Conservation (phyloP, 371 early-diverging fungal genomes). For the Syncephalastrum monosporum region DNA sequence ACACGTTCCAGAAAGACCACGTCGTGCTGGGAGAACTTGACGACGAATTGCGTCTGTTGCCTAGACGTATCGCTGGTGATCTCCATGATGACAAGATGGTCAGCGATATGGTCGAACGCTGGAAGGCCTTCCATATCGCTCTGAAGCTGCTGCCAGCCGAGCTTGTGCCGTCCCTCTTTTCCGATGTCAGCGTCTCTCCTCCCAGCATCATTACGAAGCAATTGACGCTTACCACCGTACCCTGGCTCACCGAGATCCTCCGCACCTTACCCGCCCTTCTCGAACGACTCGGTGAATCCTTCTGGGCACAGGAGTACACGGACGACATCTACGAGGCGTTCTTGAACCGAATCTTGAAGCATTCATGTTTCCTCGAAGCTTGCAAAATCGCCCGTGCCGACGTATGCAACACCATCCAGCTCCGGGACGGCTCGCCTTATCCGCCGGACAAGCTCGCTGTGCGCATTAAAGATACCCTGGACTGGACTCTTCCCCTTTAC, state of each 20-base stretch:
- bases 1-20: conserved; percentile 20
- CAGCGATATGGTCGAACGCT: conserved; percentile 24
- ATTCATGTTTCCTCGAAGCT: conserved; percentile 27
- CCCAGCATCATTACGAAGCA: conserved; percentile 17
- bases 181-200: conserved; percentile 18
- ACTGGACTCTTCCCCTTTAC: conserved; percentile 41
- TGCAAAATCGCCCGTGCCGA: conserved; percentile 38
- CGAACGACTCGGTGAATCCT: conserved; percentile 22
- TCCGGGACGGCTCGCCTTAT: conserved; percentile 34
- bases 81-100: conserved; percentile 14
- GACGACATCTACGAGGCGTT: conserved; percentile 17
- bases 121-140: conserved; percentile 32
- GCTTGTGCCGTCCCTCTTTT: conserved; percentile 5
- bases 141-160: conserved; percentile 14
- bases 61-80: background rate
- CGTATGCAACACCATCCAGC: conserved; percentile 28
- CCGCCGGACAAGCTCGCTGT: conserved; percentile 37
- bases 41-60: conserved; percentile 1
- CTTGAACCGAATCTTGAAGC: conserved; percentile 33
- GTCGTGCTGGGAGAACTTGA: background rate
- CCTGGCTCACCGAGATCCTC: conserved; percentile 29
- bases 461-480: conserved; percentile 34
- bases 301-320: conserved; percentile 24
- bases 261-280: conserved; percentile 32
- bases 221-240: conserved; percentile 7